A percentile compares a stretch with the other conserved stretches of the same genome.
Conservation (phyloP, 495 filamentous ascomycete genomes). For the Staphylotrichum tortipilum region DNA sequence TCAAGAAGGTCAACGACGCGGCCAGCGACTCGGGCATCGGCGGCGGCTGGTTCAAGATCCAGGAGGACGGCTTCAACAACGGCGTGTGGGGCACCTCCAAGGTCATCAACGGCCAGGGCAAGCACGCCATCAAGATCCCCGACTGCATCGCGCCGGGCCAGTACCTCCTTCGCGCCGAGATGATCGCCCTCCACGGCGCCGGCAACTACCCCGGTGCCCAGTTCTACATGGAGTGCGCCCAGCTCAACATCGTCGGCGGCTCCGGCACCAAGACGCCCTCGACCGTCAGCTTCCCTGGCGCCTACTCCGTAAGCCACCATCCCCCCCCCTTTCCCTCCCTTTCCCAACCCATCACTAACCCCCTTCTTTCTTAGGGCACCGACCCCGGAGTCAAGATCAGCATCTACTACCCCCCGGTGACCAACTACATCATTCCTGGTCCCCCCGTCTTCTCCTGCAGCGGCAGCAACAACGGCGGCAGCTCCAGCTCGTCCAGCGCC, state of each 20-base stretch:
- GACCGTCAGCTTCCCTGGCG: conserved; percentile 33
- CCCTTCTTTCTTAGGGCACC: conserved; percentile 14
- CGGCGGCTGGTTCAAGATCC: conserved; percentile 45
- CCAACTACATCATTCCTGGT: conserved; percentile 33
- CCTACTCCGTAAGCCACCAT: conserved; percentile 32
- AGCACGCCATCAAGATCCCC: conserved; percentile 37
- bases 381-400: conserved; percentile 41
- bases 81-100: conserved; percentile 37
- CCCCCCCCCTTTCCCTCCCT: too few relatives aligned
- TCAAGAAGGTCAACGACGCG: conserved; percentile 43
- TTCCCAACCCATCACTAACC: too few relatives aligned
- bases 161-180: conserved; percentile 46
- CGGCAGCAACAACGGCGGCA: background rate
- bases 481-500: background rate
- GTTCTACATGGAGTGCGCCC: conserved; percentile 47
- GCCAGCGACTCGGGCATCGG: conserved; percentile 34
- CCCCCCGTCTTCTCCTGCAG: conserved; percentile 29
- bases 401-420: conserved; percentile 36
- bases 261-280: conserved; percentile 23
- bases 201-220: conserved; percentile 37
- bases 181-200: conserved; percentile 45
- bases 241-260: conserved; percentile 38
- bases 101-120: conserved; percentile 41
- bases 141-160: conserved; percentile 38
- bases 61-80: conserved; percentile 34